Base-by-base conservation (phyloP, 164 flowering plant species). In the Platanus orientalis region DNA sequence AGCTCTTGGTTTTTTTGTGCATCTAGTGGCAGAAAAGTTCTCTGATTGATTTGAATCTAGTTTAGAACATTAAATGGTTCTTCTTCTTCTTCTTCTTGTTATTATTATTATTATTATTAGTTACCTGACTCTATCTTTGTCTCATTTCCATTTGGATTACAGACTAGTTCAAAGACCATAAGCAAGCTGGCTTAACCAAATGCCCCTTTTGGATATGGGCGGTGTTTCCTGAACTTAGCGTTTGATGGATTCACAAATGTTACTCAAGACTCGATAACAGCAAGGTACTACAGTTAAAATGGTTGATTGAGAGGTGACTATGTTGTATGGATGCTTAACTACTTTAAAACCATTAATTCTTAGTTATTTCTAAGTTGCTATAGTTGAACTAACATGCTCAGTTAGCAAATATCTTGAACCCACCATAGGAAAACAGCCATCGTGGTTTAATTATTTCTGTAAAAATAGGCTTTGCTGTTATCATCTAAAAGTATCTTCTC, bases 211-310 rank as follows among this genome's bases (percentile, higher is more conserved):
- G 99, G 97, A 64, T 94, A 94, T 75, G 94, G 90, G 49, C 81
- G 91, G 45, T 94, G 98, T 76, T 91, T 89, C 65, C 71, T 94
- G 67, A 94, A 94, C 83, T 83, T 94, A 23, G 89, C 90, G 19
- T 89, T 94, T 69, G 98, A 94, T 78, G 98, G 98, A 49, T 94
- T 91, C 68, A 94, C 98, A 58, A 94, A 94, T 73, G 96, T 97
- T 7, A 89, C 98, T 57, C 98, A 94, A 74, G 98, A 94, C 77
- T 90, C 97, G 60, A 78, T 94, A 26, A 73, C 83, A 24, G 81
- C 82, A 74, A 90, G 97, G 99, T 94, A 78, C 32, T 48, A 13
- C 17, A 48, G 30, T 72, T 36, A 36, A 36, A 7, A 36, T 10
- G 42, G 5, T 36, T 36, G 42, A 32, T 45, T 40, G 25, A 16